A percentile compares a stretch with the other conserved stretches of the same genome.
These are phyloP conservation scores for Sporothrix euskadiensis DNA, from an alignment of 2,329 filamentous ascomycete species.

Conservation along the genomic window DNA sequence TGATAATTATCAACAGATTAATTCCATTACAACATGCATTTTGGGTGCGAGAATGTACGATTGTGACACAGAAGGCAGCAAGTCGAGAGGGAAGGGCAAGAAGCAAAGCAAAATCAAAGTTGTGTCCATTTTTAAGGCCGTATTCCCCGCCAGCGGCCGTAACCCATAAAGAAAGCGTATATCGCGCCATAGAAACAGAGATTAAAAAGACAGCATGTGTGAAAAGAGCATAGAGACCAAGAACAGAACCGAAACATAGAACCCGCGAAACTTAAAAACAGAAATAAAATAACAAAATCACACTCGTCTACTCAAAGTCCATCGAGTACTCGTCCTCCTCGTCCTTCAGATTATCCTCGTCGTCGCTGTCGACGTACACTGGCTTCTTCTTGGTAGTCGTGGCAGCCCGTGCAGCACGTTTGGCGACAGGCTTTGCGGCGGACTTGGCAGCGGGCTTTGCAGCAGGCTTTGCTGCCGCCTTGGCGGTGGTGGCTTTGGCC, in stretches of 20 bases:
- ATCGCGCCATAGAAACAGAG: constrained; percentile 11
- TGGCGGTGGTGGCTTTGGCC: constrained; percentile 16
- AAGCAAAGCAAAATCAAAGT: neutral
- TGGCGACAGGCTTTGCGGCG: neutral
- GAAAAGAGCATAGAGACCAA: neutral
- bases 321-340: constrained; percentile 44
- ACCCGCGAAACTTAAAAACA: neutral
- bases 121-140: constrained; percentile 8
- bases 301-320: constrained; percentile 37
- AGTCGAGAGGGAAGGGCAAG: neutral
- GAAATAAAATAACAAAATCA: neutral
- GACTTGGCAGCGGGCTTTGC: constrained; percentile 23
- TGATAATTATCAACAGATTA: neutral
- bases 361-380: constrained; percentile 43
- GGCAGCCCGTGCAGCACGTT: constrained; percentile 45
- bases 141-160: neutral
- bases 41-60: neutral
- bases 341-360: constrained; percentile 39
- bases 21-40: neutral
- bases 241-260: neutral
- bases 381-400: constrained; percentile 46
- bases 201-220: constrained; percentile 29
- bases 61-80: neutral
- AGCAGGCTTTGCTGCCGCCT: constrained; percentile 1
- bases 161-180: neutral